These are phyloP conservation scores for Cadophora malorum DNA, from an alignment of 2,329 filamentous ascomycete genomes.

Conservation along the genomic window DNA sequence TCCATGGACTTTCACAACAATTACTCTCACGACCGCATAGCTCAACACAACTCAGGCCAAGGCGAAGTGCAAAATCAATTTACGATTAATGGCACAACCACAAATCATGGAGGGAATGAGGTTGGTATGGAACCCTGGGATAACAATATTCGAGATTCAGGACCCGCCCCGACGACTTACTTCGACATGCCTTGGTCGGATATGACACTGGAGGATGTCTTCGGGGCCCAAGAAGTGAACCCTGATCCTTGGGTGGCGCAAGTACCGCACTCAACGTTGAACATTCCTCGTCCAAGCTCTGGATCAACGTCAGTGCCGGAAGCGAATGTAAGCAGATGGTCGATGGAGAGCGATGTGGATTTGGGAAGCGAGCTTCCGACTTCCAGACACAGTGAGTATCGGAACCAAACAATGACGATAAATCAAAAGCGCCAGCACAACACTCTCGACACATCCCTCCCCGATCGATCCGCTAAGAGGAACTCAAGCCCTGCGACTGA, in stretches of 20 bases:
- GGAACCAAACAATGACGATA: not conserved
- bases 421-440: not conserved
- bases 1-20: not conserved
- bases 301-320: not conserved
- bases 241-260: not conserved
- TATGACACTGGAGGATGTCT: not conserved
- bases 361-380: not conserved
- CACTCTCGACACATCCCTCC: slow-evolving; percentile 9
- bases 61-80: not conserved
- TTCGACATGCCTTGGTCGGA: slow-evolving; percentile 1
- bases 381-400: not conserved
- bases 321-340: slow-evolving; percentile 2
- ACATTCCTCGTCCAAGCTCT: not conserved
- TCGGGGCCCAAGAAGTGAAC: not conserved
- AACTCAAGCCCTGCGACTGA: not conserved
- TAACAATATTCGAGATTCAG: not conserved
- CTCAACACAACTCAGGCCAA: not conserved
- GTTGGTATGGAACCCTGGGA: not conserved
- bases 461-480: slow-evolving; percentile 9
- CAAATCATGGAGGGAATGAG: not conserved
- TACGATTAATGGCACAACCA: not conserved
- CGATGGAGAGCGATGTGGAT: slow-evolving; percentile 2
- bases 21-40: not conserved
- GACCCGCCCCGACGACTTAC: not conserved
- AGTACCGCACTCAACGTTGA: slow-evolving; percentile 2